These are phyloP conservation scores for Ceratobasidium sp. DNA, from an alignment of 1,284 basidiomycete species.

Conservation along the genomic window DNA sequence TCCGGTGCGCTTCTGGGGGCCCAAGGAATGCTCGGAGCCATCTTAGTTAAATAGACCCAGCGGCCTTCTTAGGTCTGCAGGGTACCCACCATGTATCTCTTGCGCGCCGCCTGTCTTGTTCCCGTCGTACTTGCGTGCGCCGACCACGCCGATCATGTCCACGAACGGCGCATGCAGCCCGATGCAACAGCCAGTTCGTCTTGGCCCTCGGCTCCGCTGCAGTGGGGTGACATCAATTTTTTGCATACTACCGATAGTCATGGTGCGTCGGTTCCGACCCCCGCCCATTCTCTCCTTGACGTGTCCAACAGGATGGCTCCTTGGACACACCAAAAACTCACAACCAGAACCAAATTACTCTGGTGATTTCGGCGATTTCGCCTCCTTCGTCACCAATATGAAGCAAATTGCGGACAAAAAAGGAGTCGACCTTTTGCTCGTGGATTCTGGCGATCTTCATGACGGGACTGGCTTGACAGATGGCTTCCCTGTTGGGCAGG, in stretches of 20 bases:
- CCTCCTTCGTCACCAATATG: constrained; percentile 83
- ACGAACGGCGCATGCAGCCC: constrained; percentile 30
- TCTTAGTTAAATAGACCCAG: too few relatives aligned
- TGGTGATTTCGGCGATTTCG: constrained; percentile 81
- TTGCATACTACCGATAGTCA: constrained; percentile 85
- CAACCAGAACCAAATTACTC: constrained; percentile 80
- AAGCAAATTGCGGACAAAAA: constrained; percentile 73
- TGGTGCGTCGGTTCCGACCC: constrained; percentile 49
- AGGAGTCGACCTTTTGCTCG: constrained; percentile 71
- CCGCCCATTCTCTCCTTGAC: not conserved
- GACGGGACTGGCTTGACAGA: constrained; percentile 82
- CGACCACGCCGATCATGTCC: constrained; percentile 23
- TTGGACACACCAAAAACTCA: constrained; percentile 72
- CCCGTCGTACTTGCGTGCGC: constrained; percentile 29
- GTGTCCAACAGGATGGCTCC: constrained; percentile 61
- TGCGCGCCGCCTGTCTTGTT: constrained; percentile 9
- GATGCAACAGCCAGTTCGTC: constrained; percentile 24
- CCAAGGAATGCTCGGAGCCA: too few relatives aligned
- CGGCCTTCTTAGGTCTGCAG: too few relatives aligned
- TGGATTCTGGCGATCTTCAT: constrained; percentile 80
- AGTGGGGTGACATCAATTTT: constrained; percentile 80
- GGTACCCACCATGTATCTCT: not conserved
- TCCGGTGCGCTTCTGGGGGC: too few relatives aligned
- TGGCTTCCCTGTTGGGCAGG: constrained; percentile 69
- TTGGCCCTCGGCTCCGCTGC: constrained; percentile 55